These are phyloP conservation scores for Pichia thaimueangensis DNA, from an alignment of 805 yeast genomes.

Conservation along the genomic window DNA sequence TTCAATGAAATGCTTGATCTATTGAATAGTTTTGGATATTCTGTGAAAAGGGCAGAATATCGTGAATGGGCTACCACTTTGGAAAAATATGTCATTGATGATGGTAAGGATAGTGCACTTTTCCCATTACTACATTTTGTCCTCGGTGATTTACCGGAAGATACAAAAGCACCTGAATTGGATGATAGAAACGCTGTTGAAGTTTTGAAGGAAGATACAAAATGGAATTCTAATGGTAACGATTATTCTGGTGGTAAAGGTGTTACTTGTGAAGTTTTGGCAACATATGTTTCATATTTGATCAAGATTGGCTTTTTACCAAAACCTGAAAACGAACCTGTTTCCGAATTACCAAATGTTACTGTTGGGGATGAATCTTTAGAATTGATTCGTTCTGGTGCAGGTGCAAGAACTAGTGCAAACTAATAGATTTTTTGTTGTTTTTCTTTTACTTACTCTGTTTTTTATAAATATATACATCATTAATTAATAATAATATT, in stretches of 20 bases:
- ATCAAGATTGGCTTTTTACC: slow-evolving; percentile 76
- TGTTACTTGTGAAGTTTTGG: slow-evolving; percentile 59
- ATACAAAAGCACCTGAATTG: slow-evolving; percentile 91
- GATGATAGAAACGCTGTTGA: slow-evolving; percentile 78
- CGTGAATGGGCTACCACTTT: slow-evolving; percentile 70
- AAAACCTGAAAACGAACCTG: slow-evolving; percentile 43
- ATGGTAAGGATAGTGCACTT: slow-evolving; percentile 73
- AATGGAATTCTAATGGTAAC: slow-evolving; percentile 42
- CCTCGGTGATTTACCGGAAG: slow-evolving; percentile 82
- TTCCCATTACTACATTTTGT: slow-evolving; percentile 94
- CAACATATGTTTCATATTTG: slow-evolving; percentile 74
- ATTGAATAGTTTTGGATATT: slow-evolving; percentile 67
- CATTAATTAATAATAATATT: too few relatives aligned
- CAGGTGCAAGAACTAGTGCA: slow-evolving; percentile 71
- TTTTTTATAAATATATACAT: too few relatives aligned
- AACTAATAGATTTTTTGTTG: too few relatives aligned
- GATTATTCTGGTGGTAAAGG: slow-evolving; percentile 72
- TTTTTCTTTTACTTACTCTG: too few relatives aligned
- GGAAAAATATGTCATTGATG: slow-evolving; percentile 72
- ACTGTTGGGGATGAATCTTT: slow-evolving; percentile 51
- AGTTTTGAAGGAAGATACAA: slow-evolving; percentile 56
- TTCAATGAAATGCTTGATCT: slow-evolving; percentile 70
- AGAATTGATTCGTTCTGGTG: slow-evolving; percentile 53
- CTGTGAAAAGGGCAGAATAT: slow-evolving; percentile 56
- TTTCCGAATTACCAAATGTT: slow-evolving; percentile 47